Percentiles rank a stretch among this genome's conserved stretches.
Evolutionary conservation across 2,329 filamentous ascomycete species (phyloP).

Genomic region (Colletotrichum melonis): DNA sequence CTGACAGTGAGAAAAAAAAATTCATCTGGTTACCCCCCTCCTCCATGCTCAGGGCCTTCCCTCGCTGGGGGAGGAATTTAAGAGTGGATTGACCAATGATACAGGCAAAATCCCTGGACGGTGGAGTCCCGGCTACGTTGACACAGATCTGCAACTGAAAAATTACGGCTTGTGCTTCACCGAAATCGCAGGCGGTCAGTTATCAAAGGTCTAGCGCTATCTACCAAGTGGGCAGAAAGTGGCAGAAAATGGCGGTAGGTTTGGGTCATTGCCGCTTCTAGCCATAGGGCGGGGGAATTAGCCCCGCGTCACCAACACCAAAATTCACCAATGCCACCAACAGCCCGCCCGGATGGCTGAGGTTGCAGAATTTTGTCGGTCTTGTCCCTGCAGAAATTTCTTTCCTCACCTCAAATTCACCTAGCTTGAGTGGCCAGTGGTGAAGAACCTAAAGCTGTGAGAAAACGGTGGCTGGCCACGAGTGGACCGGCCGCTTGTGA

Average conservation of each 20-base stretch:
- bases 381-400: slow-evolving; percentile 33
- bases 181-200: slow-evolving; percentile 21
- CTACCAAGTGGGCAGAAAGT: slow-evolving; percentile 18
- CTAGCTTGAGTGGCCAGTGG: not conserved
- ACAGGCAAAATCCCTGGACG: slow-evolving; percentile 23
- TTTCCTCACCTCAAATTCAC: slow-evolving; percentile 2
- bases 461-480: slow-evolving; percentile 6
- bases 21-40: slow-evolving; percentile 24
- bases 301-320: slow-evolving; percentile 5
- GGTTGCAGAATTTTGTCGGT: slow-evolving; percentile 29
- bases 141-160: slow-evolving; percentile 29
- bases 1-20: slow-evolving; percentile 22
- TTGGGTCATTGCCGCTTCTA: slow-evolving; percentile 31
- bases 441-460: not conserved
- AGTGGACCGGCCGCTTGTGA: not conserved
- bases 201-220: not conserved
- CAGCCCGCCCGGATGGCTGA: not conserved
- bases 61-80: not conserved
- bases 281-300: slow-evolving; percentile 22
- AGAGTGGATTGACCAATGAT: slow-evolving; percentile 32
- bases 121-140: slow-evolving; percentile 19
- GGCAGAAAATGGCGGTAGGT: slow-evolving; percentile 2
- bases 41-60: slow-evolving; percentile 11
- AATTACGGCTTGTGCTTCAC: slow-evolving; percentile 19
- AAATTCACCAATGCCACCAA: not conserved